Evolutionary conservation across 495 filamentous ascomycete genomes (phyloP).

Genomic region (Pyrenopolyporus hunteri): DNA sequence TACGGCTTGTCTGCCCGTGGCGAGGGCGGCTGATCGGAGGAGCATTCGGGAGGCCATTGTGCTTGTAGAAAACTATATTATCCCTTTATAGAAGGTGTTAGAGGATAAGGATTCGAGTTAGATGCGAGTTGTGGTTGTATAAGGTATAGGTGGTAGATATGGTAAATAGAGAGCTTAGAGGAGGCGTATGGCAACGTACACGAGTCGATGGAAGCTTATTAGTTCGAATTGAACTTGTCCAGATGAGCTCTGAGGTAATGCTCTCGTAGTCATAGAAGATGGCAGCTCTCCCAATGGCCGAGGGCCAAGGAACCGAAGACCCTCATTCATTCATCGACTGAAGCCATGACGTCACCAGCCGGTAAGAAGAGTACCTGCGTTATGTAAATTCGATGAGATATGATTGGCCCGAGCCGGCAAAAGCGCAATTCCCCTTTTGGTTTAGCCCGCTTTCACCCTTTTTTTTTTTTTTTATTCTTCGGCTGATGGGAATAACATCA

Average conservation of each 20-base stretch:
- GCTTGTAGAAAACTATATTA: neutral
- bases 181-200: constrained; percentile 1
- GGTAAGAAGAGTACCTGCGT: constrained; percentile 18
- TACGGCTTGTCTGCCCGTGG: constrained; percentile 27
- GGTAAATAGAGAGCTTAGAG: neutral
- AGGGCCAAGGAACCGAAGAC: constrained; percentile 14
- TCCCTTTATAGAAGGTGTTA: neutral
- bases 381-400: constrained; percentile 1
- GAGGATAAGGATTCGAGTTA: neutral
- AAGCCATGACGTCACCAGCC: constrained; percentile 33
- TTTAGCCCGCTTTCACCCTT: neutral
- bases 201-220: constrained; percentile 2
- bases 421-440: constrained; percentile 1
- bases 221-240: constrained; percentile 13
- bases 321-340: constrained; percentile 14
- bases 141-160: neutral
- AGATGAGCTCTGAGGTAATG: constrained; percentile 29
- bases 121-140: constrained; percentile 5
- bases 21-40: constrained; percentile 26
- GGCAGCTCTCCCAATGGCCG: constrained; percentile 21
- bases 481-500: constrained; percentile 26
- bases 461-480: constrained; percentile 17
- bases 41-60: constrained; percentile 36
- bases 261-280: constrained; percentile 32
- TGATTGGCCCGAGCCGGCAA: constrained; percentile 20